Percentiles rank a stretch among this genome's conserved stretches.
phyloP scores from a whole-genome alignment of 2,329 filamentous ascomycete species.

The Rhynchosporium graminicola region DNA sequence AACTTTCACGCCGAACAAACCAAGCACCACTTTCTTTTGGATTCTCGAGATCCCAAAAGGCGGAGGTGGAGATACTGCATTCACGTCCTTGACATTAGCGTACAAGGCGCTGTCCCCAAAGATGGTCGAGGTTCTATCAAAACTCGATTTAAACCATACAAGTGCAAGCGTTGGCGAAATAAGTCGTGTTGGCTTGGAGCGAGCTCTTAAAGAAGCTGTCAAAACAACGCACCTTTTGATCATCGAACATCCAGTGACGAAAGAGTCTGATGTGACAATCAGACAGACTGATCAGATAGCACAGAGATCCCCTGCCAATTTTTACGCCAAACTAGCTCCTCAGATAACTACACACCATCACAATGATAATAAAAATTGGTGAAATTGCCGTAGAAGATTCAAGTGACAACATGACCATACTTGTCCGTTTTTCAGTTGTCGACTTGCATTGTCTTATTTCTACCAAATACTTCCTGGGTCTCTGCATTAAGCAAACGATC shows the following conservation, averaged over 20 bases:
- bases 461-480: no score
- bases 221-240: conserved; percentile 73
- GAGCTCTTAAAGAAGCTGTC: conserved; percentile 75
- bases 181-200: conserved; percentile 63
- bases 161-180: conserved; percentile 75
- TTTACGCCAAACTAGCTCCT: no score
- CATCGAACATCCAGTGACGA: conserved; percentile 74
- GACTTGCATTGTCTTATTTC: no score
- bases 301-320: no score
- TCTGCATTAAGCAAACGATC: no score
- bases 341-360: no score
- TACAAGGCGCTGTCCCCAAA: conserved; percentile 71
- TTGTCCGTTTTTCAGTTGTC: no score
- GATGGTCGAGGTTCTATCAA: conserved; percentile 70
- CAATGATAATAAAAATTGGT: no score
- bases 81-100: conserved; percentile 73
- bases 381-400: no score
- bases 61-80: conserved; percentile 76
- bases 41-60: conserved; percentile 75
- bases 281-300: no score
- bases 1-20: conserved; percentile 81
- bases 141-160: conserved; percentile 76
- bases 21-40: conserved; percentile 85
- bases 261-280: conserved; percentile 37
- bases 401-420: no score